These are phyloP conservation scores for Zelopaecilomyces penicillatus DNA, from an alignment of 2,329 filamentous ascomycete genomes.

Conservation along the genomic window DNA sequence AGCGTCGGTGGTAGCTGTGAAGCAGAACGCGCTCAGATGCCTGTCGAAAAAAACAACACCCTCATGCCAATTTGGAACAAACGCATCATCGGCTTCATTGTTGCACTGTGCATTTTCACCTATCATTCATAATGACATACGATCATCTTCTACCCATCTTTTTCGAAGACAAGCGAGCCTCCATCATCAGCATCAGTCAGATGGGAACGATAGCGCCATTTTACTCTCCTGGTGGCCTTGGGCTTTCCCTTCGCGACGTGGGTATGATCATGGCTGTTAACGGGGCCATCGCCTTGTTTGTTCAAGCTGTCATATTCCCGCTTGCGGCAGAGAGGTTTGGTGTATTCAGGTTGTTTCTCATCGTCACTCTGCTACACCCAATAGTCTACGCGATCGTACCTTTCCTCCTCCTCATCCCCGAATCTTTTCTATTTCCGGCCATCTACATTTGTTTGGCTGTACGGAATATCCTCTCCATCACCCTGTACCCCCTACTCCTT, in stretches of 20 bases:
- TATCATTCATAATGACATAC: conserved; percentile 94
- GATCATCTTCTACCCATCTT: conserved; percentile 91
- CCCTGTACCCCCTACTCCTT: conserved; percentile 57
- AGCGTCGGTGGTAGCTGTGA: conserved; percentile 39
- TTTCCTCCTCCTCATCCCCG: conserved; percentile 46
- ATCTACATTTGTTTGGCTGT: conserved; percentile 51
- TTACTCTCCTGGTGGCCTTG: conserved; percentile 53
- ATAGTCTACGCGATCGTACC: conserved; percentile 54
- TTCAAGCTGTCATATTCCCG: conserved; percentile 55
- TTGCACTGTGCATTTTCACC: conserved; percentile 83
- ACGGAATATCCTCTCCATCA: conserved; percentile 53
- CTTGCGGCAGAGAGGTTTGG: conserved; percentile 49
- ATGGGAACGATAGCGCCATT: conserved; percentile 33
- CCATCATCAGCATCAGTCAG: conserved; percentile 28
- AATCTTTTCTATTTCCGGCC: conserved; percentile 40
- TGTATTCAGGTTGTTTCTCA: conserved; percentile 50
- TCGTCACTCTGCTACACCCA: conserved; percentile 52
- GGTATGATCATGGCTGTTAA: conserved; percentile 54
- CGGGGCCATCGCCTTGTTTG: conserved; percentile 49
- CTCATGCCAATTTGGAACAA: conserved; percentile 40
- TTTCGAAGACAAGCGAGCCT: conserved; percentile 64
- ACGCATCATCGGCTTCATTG: conserved; percentile 64
- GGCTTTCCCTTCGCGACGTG: conserved; percentile 53
- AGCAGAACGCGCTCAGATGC: conserved; percentile 21
- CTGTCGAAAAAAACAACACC: conserved; percentile 25